Evolutionary conservation across 2,329 filamentous ascomycete species (phyloP).

Genomic region (Sarocladium brachiariae): DNA sequence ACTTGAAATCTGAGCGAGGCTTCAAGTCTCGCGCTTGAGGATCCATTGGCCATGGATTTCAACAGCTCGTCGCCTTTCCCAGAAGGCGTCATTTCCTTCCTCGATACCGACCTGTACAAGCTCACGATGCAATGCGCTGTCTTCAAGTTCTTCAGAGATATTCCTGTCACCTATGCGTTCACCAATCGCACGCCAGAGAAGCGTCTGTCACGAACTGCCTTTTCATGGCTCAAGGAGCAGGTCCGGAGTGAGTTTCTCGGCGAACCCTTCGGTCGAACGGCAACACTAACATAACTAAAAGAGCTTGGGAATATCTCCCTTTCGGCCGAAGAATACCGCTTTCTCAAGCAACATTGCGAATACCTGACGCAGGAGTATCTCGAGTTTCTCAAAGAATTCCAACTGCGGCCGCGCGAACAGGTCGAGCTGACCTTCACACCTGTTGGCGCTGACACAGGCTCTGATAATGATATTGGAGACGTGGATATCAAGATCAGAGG

Average conservation of each 20-base stretch:
- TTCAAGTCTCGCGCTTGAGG: neutral
- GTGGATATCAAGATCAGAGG: constrained; percentile 72
- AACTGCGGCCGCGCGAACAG: constrained; percentile 73
- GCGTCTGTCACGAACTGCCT: constrained; percentile 77
- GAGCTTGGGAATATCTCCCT: constrained; percentile 78
- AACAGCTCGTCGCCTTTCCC: constrained; percentile 60
- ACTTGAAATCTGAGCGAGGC: neutral
- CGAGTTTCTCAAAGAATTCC: constrained; percentile 73
- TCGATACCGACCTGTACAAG: constrained; percentile 87
- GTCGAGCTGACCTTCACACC: constrained; percentile 62
- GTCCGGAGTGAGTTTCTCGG: constrained; percentile 58
- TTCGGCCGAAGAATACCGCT: constrained; percentile 71
- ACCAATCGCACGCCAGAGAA: constrained; percentile 94
- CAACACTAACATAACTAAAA: constrained; percentile 24
- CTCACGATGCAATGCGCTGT: constrained; percentile 98
- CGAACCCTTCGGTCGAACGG: neutral
- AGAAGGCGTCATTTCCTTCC: constrained; percentile 73
- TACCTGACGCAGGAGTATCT: constrained; percentile 78
- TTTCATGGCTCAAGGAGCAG: constrained; percentile 77
- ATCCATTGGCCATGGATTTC: constrained; percentile 47
- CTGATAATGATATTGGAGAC: constrained; percentile 63
- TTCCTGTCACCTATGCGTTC: constrained; percentile 83
- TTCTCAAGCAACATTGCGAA: constrained; percentile 69
- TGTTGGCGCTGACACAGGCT: constrained; percentile 48
- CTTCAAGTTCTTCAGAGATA: constrained; percentile 80